Evolutionary conservation across 2,329 filamentous ascomycete genomes (phyloP).

Genomic region (Apiospora kogelbergensis): DNA sequence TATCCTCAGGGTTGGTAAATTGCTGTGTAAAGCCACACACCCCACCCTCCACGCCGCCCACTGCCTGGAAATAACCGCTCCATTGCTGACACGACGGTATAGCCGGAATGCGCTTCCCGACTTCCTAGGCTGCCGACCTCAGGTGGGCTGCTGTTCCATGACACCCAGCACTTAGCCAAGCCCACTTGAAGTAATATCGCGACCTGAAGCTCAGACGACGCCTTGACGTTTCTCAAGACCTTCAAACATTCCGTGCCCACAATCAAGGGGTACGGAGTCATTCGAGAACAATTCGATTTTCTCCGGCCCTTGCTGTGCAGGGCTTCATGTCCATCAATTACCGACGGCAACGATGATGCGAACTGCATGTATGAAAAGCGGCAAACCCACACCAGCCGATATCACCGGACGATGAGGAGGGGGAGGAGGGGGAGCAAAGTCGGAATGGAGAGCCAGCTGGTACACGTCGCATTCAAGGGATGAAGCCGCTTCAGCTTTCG

Average conservation of each 20-base stretch:
- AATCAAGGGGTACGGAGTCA: background rate
- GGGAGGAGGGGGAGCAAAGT: background rate
- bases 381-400: background rate
- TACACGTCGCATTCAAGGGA: background rate
- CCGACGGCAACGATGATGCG: slow-evolving; percentile 3
- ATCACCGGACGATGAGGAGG: background rate
- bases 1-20: slow-evolving; percentile 11
- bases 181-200: slow-evolving; percentile 3
- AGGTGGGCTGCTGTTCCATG: slow-evolving; percentile 10
- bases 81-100: slow-evolving; percentile 9
- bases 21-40: slow-evolving; percentile 4
- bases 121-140: slow-evolving; percentile 7
- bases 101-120: slow-evolving; percentile 1
- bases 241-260: slow-evolving; percentile 6
- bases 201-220: slow-evolving; percentile 11
- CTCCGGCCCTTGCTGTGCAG: background rate
- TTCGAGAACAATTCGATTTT: slow-evolving; percentile 12
- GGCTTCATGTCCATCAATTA: background rate
- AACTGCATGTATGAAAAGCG: background rate
- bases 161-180: background rate
- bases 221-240: slow-evolving; percentile 2
- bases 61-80: slow-evolving; percentile 8
- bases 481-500: background rate
- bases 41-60: background rate
- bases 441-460: background rate